Base-by-base conservation (phyloP, 805 yeast species). In the Candida sanyiensis region DNA sequence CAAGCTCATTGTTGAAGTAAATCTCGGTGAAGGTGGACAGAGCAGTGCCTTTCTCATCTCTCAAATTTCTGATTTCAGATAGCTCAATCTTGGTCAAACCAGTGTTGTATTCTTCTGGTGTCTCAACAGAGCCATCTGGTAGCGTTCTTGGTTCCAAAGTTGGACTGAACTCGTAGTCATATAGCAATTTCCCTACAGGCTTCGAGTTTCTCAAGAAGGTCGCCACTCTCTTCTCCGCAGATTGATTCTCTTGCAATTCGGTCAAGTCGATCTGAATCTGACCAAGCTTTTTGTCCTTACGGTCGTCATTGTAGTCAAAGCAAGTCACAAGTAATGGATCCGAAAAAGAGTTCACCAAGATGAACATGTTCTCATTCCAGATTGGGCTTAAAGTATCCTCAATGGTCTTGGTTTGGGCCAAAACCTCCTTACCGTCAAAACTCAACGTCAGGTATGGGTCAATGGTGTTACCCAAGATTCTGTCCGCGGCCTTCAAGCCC, bases 51-150 rank as follows among this genome's bases (percentile, higher is more conserved):
- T 39, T 48, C 11, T 29, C 40, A 11, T 45, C 41, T 25, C 39
- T 40, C 7, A 56, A 39, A 31, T 47, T 75, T 63, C 86, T 76
- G 19, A 83, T 81, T 49, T 77, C 83, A 22, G 66, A 56, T 34
- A 85, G 61, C 43, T 79, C 82, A 49, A 90, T 64, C 52, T 79
- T 72, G 16, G 82, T 77, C 51, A 94, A 80, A 71, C 99, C 99
- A 12, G 97, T 87, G 63, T 90, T 90, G 58, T 86, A 75, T 48
- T 87, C 96, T 32, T 96, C 96, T 33, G 94, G 84, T 34, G 94
- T 87, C 48, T 78, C 80, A 38, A 73, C 69, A 3, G 89, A 80
- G 36, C 96, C 96, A 60, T 87, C 96, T 3, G 85, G 74, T 64
- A 49, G 68, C 60, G 41, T 76, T 69, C 62, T 75, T 69, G 64